Evolutionary conservation across 2,329 filamentous ascomycete species (phyloP).

Genomic region (Stachybotrys chlorohalonatus): DNA sequence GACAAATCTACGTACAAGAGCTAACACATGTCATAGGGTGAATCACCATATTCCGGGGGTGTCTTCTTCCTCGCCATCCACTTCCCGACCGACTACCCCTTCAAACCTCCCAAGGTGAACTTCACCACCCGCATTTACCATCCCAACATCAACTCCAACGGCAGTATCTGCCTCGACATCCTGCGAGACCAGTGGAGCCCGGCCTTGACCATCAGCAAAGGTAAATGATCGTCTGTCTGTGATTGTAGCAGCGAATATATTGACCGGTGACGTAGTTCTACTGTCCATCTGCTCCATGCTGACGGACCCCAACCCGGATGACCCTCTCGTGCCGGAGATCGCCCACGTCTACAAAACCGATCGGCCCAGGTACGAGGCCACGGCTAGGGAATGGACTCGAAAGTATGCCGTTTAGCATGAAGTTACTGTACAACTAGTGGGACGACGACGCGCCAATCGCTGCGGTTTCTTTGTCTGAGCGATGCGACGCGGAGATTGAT

Average conservation of each 20-base stretch:
- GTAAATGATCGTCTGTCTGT: constrained; percentile 36
- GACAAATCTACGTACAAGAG: not conserved
- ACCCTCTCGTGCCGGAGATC: constrained; percentile 97
- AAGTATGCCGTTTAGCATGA: constrained; percentile 83
- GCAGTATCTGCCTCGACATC: constrained; percentile 98
- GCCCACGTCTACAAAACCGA: constrained; percentile 99
- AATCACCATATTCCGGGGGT: constrained; percentile 95
- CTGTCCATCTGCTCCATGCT: constrained; percentile 99
- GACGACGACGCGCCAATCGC: not conserved
- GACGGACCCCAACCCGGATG: constrained; percentile 98
- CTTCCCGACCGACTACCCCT: constrained; percentile 99
- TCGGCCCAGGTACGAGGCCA: constrained; percentile 89
- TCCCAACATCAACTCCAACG: constrained; percentile 99
- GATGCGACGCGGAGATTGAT: not conserved
- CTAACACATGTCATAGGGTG: constrained; percentile 49
- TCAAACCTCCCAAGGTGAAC: constrained; percentile 99
- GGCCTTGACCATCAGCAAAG: constrained; percentile 96
- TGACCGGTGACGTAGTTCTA: constrained; percentile 53
- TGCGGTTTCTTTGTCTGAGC: not conserved
- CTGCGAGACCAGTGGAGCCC: constrained; percentile 99
- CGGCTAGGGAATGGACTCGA: constrained; percentile 94
- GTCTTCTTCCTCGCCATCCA: constrained; percentile 99
- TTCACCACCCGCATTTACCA: constrained; percentile 99
- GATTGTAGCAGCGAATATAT: no score
- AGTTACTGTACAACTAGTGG: not conserved